A percentile compares a stretch with the other conserved stretches of the same genome.
phyloP scores from a whole-genome alignment of 2,329 filamentous ascomycete species.

The Aspergillus sp. region DNA sequence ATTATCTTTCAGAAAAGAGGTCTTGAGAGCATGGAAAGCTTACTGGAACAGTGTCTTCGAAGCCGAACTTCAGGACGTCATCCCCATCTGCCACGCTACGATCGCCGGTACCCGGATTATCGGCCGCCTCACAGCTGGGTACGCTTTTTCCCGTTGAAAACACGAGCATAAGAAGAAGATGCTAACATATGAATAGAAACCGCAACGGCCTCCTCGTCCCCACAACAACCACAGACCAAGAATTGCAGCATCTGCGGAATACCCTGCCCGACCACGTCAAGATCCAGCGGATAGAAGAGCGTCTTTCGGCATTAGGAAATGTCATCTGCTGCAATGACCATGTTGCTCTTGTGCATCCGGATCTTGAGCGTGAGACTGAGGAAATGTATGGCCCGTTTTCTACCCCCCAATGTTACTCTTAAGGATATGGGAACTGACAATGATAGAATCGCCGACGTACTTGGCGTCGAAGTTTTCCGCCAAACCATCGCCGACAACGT shows the following conservation, averaged over 20 bases:
- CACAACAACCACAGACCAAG: slow-evolving; percentile 93
- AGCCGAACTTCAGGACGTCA: slow-evolving; percentile 92
- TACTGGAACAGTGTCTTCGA: slow-evolving; percentile 69
- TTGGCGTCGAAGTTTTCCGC: slow-evolving; percentile 56
- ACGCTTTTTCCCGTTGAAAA: slow-evolving; percentile 28
- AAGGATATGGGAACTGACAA: neutral
- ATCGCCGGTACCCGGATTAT: slow-evolving; percentile 96
- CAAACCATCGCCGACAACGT: slow-evolving; percentile 98
- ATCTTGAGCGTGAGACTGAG: slow-evolving; percentile 94
- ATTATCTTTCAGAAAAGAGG: slow-evolving; percentile 5
- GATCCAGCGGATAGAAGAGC: slow-evolving; percentile 96
- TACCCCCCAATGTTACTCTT: neutral
- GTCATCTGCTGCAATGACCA: slow-evolving; percentile 96
- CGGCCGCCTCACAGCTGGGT: slow-evolving; percentile 88
- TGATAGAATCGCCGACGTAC: slow-evolving; percentile 69
- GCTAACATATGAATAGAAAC: slow-evolving; percentile 54
- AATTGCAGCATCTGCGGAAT: slow-evolving; percentile 94
- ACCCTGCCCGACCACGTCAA: slow-evolving; percentile 84
- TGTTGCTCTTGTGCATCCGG: slow-evolving; percentile 91
- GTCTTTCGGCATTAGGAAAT: slow-evolving; percentile 89
- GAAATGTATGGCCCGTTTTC: slow-evolving; percentile 57
- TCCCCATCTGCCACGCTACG: slow-evolving; percentile 92
- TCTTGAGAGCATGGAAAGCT: slow-evolving; percentile 4
- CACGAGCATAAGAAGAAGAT: neutral
- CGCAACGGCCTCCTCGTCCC: slow-evolving; percentile 94